A percentile compares a stretch with the other conserved stretches of the same genome.
Conservation (phyloP, 129 eudicot genomes). For the Chrysanthemum seticuspe region DNA sequence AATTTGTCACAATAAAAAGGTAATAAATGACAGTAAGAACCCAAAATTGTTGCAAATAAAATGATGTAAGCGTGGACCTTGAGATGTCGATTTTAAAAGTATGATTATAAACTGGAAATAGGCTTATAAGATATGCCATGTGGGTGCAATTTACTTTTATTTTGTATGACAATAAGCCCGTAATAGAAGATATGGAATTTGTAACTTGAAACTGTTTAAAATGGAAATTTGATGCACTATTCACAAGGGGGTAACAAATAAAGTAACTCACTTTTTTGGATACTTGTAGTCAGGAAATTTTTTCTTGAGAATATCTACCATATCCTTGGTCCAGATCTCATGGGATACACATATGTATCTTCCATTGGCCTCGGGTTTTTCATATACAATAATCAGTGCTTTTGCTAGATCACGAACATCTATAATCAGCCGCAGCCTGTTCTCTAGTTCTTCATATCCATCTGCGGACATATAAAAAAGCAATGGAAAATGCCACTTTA, state of each 20-base stretch:
- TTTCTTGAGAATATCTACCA: slow-evolving; percentile 59
- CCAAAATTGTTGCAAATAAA: too few relatives aligned
- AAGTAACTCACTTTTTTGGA: slow-evolving; percentile 60
- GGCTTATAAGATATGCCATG: neutral
- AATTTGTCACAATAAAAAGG: neutral
- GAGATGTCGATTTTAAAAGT: too few relatives aligned
- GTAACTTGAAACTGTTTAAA: slow-evolving; percentile 5
- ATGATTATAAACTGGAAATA: too few relatives aligned
- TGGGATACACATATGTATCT: slow-evolving; percentile 74
- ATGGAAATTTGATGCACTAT: neutral
- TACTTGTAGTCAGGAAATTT: slow-evolving; percentile 54
- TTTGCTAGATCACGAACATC: slow-evolving; percentile 89
- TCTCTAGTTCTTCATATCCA: slow-evolving; percentile 55
- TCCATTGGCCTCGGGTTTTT: slow-evolving; percentile 81
- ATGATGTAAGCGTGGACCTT: too few relatives aligned
- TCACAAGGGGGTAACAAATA: neutral
- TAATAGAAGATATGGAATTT: neutral
- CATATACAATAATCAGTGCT: slow-evolving; percentile 52
- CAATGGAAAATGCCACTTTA: neutral
- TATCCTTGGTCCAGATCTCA: slow-evolving; percentile 30
- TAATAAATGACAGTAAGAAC: too few relatives aligned
- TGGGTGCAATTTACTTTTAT: neutral
- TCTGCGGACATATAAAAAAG: slow-evolving; percentile 37
- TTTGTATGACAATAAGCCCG: neutral
- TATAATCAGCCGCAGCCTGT: slow-evolving; percentile 45